Evolutionary conservation across 768 basidiomycete species (phyloP).

Genomic region (Agaricus blazei): DNA sequence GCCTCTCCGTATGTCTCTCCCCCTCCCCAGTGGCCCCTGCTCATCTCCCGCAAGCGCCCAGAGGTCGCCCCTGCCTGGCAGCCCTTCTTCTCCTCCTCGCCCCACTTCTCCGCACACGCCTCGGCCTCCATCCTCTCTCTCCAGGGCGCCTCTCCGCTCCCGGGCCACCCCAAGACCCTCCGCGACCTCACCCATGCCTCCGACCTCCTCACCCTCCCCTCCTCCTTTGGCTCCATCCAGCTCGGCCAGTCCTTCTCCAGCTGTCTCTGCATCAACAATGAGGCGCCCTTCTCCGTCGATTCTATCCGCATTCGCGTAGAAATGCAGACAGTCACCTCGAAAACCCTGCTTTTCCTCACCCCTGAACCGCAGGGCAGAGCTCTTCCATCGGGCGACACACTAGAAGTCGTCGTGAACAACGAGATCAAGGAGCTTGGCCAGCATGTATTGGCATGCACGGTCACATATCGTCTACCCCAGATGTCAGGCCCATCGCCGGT

Average conservation of each 20-base stretch:
- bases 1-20: conserved; percentile 57
- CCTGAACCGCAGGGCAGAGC: conserved; percentile 41
- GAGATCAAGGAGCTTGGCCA: conserved; percentile 94
- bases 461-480: conserved; percentile 75
- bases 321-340: conserved; percentile 77
- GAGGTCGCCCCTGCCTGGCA: conserved; percentile 74
- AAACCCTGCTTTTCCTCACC: conserved; percentile 57
- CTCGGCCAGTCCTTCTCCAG: conserved; percentile 87
- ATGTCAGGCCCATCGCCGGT: conserved; percentile 44
- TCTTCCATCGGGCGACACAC: conserved; percentile 50
- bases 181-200: conserved; percentile 77
- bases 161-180: conserved; percentile 77
- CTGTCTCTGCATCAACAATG: conserved; percentile 79
- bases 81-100: conserved; percentile 76
- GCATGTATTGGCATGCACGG: conserved; percentile 83
- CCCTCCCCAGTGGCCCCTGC: not conserved
- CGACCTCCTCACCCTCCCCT: conserved; percentile 74
- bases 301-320: conserved; percentile 69
- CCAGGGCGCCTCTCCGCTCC: conserved; percentile 64
- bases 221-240: conserved; percentile 82
- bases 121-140: conserved; percentile 74
- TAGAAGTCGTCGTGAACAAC: conserved; percentile 69
- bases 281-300: conserved; percentile 56
- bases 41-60: conserved; percentile 49
- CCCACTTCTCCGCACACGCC: conserved; percentile 76